These are phyloP conservation scores for Blastomyces gilchristii DNA, from an alignment of 2,329 filamentous ascomycete species.

Conservation along the genomic window DNA sequence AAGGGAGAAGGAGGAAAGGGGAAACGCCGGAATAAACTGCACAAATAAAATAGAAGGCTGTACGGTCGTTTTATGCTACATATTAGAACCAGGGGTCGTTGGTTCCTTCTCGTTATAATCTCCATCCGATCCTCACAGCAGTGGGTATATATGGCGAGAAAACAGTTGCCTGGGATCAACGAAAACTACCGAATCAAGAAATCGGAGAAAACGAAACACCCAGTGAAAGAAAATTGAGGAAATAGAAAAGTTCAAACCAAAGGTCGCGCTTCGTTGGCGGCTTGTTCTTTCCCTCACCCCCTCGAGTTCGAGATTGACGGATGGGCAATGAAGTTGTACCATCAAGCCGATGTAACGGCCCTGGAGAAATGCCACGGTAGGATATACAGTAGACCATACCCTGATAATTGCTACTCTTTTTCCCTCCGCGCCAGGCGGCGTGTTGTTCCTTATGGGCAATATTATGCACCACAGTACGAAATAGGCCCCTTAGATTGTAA, in stretches of 20 bases:
- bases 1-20: neutral
- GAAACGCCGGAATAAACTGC: neutral
- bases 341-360: neutral
- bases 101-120: neutral
- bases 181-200: neutral
- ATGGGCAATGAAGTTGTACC: neutral
- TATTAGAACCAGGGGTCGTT: neutral
- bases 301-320: neutral
- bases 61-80: neutral
- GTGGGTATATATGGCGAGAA: neutral
- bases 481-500: constrained; percentile 1
- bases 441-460: neutral
- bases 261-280: neutral
- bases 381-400: neutral
- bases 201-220: neutral
- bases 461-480: neutral
- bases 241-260: neutral
- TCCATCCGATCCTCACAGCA: neutral
- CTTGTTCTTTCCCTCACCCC: neutral
- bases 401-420: neutral
- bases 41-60: neutral
- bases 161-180: neutral
- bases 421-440: neutral
- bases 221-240: neutral
- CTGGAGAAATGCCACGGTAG: neutral